These are phyloP conservation scores for Rhizopus delemar DNA, from an alignment of 371 early-diverging fungal species.

Conservation along the genomic window DNA sequence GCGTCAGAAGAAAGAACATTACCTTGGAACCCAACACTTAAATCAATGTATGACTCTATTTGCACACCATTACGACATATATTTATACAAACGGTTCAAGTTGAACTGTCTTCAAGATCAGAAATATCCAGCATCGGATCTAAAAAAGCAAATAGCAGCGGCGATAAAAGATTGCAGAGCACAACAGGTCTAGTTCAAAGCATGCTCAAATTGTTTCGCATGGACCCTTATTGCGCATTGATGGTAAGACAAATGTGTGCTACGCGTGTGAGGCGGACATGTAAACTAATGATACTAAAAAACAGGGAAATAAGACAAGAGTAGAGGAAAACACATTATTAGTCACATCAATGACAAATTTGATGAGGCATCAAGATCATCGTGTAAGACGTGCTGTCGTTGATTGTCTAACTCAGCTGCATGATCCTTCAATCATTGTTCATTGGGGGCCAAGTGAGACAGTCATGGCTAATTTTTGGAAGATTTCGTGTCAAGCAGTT, in stretches of 20 bases:
- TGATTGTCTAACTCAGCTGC: slow-evolving; percentile 63
- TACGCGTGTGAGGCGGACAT: not conserved
- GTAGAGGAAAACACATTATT: slow-evolving; percentile 61
- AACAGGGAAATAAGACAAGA: slow-evolving; percentile 18
- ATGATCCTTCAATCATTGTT: slow-evolving; percentile 49
- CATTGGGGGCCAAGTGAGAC: slow-evolving; percentile 58
- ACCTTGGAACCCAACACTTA: slow-evolving; percentile 72
- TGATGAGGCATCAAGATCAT: slow-evolving; percentile 57
- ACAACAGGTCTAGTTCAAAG: slow-evolving; percentile 19
- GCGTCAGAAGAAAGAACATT: slow-evolving; percentile 64
- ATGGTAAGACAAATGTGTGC: slow-evolving; percentile 18
- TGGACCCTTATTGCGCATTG: slow-evolving; percentile 31
- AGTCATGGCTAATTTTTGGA: slow-evolving; percentile 63
- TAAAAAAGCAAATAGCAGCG: slow-evolving; percentile 6
- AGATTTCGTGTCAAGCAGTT: slow-evolving; percentile 53
- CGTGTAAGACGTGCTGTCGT: slow-evolving; percentile 63
- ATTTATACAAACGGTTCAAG: slow-evolving; percentile 45
- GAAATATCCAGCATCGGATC: slow-evolving; percentile 21
- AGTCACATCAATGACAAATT: slow-evolving; percentile 56
- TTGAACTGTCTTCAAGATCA: slow-evolving; percentile 17
- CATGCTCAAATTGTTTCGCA: slow-evolving; percentile 27
- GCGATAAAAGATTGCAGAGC: not conserved
- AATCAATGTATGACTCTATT: slow-evolving; percentile 62
- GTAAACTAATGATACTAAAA: not conserved
- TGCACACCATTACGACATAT: slow-evolving; percentile 67